Evolutionary conservation across 768 basidiomycete species (phyloP).

Genomic region (Pleurotus sapidus): DNA sequence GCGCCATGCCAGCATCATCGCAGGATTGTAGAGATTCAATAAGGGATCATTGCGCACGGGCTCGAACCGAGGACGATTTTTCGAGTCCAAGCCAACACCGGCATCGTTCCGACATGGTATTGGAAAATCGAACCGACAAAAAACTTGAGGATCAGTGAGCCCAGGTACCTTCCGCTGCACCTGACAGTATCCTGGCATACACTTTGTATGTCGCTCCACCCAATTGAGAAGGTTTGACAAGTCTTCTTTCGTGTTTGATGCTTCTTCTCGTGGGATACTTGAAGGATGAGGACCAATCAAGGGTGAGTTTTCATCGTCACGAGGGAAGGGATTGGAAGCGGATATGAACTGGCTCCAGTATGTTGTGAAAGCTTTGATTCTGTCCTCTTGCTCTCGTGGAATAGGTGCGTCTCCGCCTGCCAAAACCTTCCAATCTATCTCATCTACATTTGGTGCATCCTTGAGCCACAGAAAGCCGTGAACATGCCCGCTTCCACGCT

Average conservation of each 20-base stretch:
- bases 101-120: conserved; percentile 7
- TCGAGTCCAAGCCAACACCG: too few species aligned
- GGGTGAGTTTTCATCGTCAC: too few species aligned
- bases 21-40: conserved; percentile 16
- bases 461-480: conserved; percentile 25
- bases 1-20: conserved; percentile 18
- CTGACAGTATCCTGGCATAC: conserved; percentile 21
- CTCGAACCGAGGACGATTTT: too few species aligned
- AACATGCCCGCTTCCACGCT: conserved; percentile 19
- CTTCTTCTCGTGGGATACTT: too few species aligned
- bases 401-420: not conserved
- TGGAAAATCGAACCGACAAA: conserved; percentile 19
- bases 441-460: conserved; percentile 19
- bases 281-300: conserved; percentile 10
- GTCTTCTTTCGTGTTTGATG: conserved; percentile 19
- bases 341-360: not conserved
- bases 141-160: not conserved
- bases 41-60: conserved; percentile 14
- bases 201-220: conserved; percentile 20
- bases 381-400: too few species aligned
- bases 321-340: conserved; percentile 13
- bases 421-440: conserved; percentile 10
- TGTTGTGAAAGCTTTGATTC: too few species aligned
- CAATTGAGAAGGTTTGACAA: conserved; percentile 19
- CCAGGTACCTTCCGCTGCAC: conserved; percentile 14